These are phyloP conservation scores for Globisporangium heterothallicum DNA, from an alignment of 352 stramenopile species.

Conservation along the genomic window DNA sequence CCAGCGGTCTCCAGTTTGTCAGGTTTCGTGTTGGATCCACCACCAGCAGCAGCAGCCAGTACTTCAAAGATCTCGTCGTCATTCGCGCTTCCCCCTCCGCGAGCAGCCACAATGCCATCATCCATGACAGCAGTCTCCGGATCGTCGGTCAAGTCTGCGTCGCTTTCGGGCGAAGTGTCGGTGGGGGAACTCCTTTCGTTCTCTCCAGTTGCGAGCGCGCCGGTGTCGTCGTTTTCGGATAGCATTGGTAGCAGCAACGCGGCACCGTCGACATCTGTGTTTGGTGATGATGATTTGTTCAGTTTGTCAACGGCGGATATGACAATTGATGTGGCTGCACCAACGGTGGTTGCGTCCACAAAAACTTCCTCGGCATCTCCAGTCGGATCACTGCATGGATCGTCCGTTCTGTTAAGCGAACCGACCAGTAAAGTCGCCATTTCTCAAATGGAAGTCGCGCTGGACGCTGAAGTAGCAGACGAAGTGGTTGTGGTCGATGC, in stretches of 20 bases:
- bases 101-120: constrained; percentile 14
- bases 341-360: constrained; percentile 1
- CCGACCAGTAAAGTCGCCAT: background rate
- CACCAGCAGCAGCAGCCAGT: background rate
- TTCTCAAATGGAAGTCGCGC: background rate
- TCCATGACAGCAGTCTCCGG: background rate
- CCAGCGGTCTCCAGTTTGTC: constrained; percentile 3
- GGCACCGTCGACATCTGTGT: constrained; percentile 8
- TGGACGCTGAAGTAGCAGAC: background rate
- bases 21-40: constrained; percentile 7
- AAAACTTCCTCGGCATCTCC: constrained; percentile 19
- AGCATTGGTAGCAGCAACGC: constrained; percentile 27
- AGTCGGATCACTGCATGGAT: constrained; percentile 24
- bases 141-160: constrained; percentile 2
- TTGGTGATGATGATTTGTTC: constrained; percentile 31
- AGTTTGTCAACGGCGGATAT: constrained; percentile 14
- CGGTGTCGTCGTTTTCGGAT: constrained; percentile 10
- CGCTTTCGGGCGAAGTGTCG: constrained; percentile 15
- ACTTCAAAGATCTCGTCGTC: constrained; percentile 10
- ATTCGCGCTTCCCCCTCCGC: constrained; percentile 11
- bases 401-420: constrained; percentile 10
- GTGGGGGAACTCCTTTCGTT: constrained; percentile 53
- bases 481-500: background rate
- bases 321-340: constrained; percentile 1
- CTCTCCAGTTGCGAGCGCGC: constrained; percentile 32